Conservation (phyloP, 2,329 filamentous ascomycete genomes). For the Talaromyces rugulosus region DNA sequence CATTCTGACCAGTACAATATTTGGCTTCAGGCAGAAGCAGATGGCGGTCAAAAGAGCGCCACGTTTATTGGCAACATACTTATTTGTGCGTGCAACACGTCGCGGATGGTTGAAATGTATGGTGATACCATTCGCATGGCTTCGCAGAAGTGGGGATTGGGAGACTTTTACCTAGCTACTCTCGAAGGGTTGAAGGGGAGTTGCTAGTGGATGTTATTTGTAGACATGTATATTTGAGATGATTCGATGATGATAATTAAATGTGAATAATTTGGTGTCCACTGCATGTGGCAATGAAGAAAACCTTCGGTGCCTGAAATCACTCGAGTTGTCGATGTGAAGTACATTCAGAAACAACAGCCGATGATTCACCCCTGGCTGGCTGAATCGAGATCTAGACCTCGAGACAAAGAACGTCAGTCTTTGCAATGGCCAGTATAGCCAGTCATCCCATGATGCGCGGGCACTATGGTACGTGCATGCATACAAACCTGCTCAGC, state of each 20-base stretch:
- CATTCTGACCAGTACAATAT: not conserved
- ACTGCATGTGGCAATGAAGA: not conserved
- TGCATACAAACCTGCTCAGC: not conserved
- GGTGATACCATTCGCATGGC: not conserved
- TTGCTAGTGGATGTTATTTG: not conserved
- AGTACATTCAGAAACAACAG: not conserved
- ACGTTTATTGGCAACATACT: not conserved
- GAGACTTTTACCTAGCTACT: not conserved
- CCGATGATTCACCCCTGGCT: not conserved
- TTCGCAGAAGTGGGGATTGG: not conserved
- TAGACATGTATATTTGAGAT: not conserved
- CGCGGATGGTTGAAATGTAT: not conserved
- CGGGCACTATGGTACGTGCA: not conserved
- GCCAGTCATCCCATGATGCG: not conserved
- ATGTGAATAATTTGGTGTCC: not conserved
- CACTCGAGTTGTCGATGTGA: too few relatives aligned
- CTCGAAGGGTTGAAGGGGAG: not conserved
- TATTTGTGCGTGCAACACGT: not conserved
- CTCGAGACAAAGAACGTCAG: not conserved
- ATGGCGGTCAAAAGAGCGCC: not conserved
- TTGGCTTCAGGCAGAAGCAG: not conserved
- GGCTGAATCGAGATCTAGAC: not conserved
- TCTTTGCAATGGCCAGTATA: too few relatives aligned
- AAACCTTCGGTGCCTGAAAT: not conserved
- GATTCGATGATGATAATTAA: not conserved